phyloP scores from a whole-genome alignment of 139 green algal species.

The Astrephomene gubernaculifera region DNA sequence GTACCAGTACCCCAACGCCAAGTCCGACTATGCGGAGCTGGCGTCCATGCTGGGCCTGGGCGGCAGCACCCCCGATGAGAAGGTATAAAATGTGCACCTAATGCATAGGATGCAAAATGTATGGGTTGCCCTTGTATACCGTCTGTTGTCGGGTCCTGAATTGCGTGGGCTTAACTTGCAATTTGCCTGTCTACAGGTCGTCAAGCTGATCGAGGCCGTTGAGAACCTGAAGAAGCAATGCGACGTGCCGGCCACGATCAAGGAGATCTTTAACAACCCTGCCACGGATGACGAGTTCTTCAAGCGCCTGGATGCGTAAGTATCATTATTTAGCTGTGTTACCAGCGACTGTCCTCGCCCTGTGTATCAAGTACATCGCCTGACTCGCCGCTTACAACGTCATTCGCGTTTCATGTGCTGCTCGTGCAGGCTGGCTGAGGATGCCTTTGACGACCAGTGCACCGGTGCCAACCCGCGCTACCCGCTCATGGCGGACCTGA shows the following conservation, averaged over 20 bases:
- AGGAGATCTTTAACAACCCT: conserved; percentile 59
- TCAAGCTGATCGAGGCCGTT: conserved; percentile 71
- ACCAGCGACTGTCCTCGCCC: too few relatives aligned
- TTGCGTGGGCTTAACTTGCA: too few relatives aligned
- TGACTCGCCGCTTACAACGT: background rate
- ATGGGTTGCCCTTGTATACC: too few relatives aligned
- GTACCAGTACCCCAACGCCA: conserved; percentile 73
- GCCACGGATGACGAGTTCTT: conserved; percentile 53
- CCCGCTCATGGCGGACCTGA: conserved; percentile 74
- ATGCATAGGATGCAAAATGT: too few relatives aligned
- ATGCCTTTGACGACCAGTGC: conserved; percentile 83
- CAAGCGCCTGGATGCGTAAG: conserved; percentile 17
- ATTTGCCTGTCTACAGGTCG: conserved; percentile 23
- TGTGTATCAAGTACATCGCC: too few relatives aligned
- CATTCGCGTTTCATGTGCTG: background rate
- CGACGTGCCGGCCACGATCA: conserved; percentile 69
- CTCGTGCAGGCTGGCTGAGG: conserved; percentile 52
- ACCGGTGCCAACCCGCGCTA: conserved; percentile 81
- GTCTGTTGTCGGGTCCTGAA: too few relatives aligned
- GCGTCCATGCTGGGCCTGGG: conserved; percentile 67
- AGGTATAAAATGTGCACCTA: conserved; percentile 53
- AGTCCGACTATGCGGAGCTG: conserved; percentile 70
- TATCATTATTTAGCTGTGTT: too few relatives aligned
- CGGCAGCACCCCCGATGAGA: conserved; percentile 60
- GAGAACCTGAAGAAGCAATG: conserved; percentile 76